Base-by-base conservation (phyloP, 805 yeast species). In the Starmerella ratchasimensis region DNA sequence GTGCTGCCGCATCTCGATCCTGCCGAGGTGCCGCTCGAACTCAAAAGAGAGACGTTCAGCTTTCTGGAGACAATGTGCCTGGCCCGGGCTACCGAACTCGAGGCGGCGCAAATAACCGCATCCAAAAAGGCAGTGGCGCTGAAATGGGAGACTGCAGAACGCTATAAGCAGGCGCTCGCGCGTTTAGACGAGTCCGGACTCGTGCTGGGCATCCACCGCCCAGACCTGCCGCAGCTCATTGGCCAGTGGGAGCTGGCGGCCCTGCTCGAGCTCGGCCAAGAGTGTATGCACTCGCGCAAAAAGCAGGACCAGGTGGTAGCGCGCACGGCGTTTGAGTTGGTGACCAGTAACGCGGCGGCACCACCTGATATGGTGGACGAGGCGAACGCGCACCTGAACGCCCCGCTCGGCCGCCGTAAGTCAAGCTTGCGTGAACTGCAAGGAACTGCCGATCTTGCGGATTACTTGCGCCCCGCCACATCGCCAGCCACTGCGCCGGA, bases 391-490 rank as follows among this genome's bases (percentile, higher is more conserved):
- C n/a, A n/a, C n/a, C n/a, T n/a, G n/a, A n/a, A n/a, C n/a, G n/a
- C n/a, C n/a, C n/a, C n/a, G n/a, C n/a, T n/a, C n/a, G n/a, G n/a
- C n/a, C n/a, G n/a, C n/a, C n/a, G n/a, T n/a, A n/a, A n/a, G n/a
- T n/a, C n/a, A n/a, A n/a, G n/a, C n/a, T n/a, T n/a, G n/a, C n/a
- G n/a, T n/a, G n/a, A n/a, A n/a, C n/a, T n/a, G n/a, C 28, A 25
- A 11, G 6, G 33, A 31, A 19, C 49, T 33, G 15, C 13, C n/a
- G 5, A 7, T 15, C 24, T 13, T 3, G 16, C 25, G 28, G 76
- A n/a, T 76, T 84, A n/a, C n/a, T n/a, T n/a, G n/a, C n/a, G n/a
- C n/a, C n/a, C n/a, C n/a, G n/a, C n/a, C n/a, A n/a, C n/a, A n/a
- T n/a, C n/a, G n/a, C n/a, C n/a, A n/a, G n/a, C n/a, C n/a, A n/a